phyloP scores from a whole-genome alignment of 2,329 filamentous ascomycete genomes.

The Penicillium sp. region DNA sequence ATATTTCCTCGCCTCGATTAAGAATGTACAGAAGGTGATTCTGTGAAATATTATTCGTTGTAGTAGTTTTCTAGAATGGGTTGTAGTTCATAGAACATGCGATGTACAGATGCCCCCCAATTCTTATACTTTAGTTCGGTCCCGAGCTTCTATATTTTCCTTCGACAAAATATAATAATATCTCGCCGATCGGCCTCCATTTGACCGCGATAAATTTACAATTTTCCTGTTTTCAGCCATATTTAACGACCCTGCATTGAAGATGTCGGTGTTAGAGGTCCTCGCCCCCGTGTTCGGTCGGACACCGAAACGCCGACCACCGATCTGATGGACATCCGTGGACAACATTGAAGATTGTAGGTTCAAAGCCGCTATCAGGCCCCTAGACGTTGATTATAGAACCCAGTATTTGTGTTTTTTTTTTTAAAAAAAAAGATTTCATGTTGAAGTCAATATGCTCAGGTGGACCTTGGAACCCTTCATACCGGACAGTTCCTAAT shows the following conservation, averaged over 20 bases:
- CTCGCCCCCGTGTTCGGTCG: not conserved
- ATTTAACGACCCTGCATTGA: not conserved
- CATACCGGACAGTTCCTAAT: not conserved
- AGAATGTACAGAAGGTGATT: not conserved
- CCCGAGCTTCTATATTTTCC: not conserved
- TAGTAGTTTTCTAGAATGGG: too few relatives aligned
- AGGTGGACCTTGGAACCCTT: not conserved
- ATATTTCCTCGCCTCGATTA: not conserved
- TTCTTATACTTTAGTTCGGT: not conserved
- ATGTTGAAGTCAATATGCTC: not conserved
- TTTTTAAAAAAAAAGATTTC: not conserved
- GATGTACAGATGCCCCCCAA: not conserved
- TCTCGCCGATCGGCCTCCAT: not conserved
- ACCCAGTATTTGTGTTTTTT: not conserved
- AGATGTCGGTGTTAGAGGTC: not conserved
- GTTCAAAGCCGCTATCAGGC: not conserved
- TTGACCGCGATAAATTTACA: not conserved
- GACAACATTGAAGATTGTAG: not conserved
- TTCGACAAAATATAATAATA: not conserved
- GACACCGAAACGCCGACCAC: conserved; percentile 8
- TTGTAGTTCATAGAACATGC: not conserved
- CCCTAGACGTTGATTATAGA: not conserved
- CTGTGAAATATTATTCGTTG: too few relatives aligned
- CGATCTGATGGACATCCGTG: not conserved
- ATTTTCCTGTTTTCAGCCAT: not conserved